Base-by-base conservation (phyloP, 1,284 basidiomycete genomes). In the Flammula alnicola region DNA sequence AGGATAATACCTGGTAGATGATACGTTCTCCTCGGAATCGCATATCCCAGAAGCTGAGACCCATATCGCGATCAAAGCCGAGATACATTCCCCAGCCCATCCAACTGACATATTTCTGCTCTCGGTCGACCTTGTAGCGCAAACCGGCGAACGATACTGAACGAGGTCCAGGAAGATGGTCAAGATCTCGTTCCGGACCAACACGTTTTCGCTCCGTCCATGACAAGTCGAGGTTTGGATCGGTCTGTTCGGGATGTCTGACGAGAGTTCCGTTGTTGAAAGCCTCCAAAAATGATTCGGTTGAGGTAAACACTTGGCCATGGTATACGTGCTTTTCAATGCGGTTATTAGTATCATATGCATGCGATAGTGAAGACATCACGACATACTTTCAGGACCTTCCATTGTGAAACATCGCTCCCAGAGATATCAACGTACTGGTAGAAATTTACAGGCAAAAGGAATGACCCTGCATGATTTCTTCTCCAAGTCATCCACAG, bases 21-120 rank as follows among this genome's bases (percentile, higher is more conserved):
- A 89, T 77, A 10, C 83, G 66, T 57, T 86, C 81, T 17, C 75
- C 77, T 32, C 75, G 68, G 70, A 88, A 85, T 9, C 76, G 72
- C 48, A 88, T 74, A 61, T 88, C 80, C 81, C 81, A 88, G 9
- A 88, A 65, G 46, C 77, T 78, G 50, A 88, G 54, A 9, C 86
- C 82, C 80, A 86, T 85, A 58, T 84, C 84, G 29, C 84, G 65
- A 44, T 83, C 78, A 59, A 87, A 87, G 45, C 79, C 76, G 20
- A 85, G 68, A 57, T 81, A 86, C 64, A 85, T 58, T 0, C 76
- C 73, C 80, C 80, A 85, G 2, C 77, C 80, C 79, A 84, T 81
- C 84, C 83, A 88, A 42, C 73, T 80, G 26, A 88, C 66, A 52
- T 80, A 86, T 57, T 80, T 74, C 42, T 70, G 64, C 36, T 72